Evolutionary conservation across 2,329 filamentous ascomycete species (phyloP).

Genomic region (Pseudogymnoascus sp.): DNA sequence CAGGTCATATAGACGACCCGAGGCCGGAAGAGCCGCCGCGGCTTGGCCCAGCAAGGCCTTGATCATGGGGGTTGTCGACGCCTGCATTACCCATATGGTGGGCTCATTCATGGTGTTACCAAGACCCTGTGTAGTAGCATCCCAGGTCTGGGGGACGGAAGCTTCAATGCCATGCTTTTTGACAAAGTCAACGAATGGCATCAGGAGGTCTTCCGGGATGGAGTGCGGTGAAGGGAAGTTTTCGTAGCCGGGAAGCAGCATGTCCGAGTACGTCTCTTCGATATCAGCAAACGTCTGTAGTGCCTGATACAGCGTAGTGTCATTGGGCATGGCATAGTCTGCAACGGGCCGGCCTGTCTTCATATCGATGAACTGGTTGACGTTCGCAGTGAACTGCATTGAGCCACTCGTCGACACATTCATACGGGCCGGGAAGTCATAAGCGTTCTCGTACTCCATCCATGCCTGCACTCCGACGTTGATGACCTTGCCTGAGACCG

Average conservation of each 20-base stretch:
- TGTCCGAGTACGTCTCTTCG: slow-evolving; percentile 20
- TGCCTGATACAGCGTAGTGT: slow-evolving; percentile 10
- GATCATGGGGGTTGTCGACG: slow-evolving; percentile 19
- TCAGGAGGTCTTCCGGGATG: slow-evolving; percentile 19
- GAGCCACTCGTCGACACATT: slow-evolving; percentile 27
- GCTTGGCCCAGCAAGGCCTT: slow-evolving; percentile 19
- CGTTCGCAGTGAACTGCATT: slow-evolving; percentile 19
- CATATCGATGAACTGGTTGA: slow-evolving; percentile 28
- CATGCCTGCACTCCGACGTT: slow-evolving; percentile 29
- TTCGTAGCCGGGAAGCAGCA: slow-evolving; percentile 14
- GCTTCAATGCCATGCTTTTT: slow-evolving; percentile 15
- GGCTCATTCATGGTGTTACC: slow-evolving; percentile 36
- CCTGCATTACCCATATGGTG: slow-evolving; percentile 35
- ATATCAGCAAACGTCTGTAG: slow-evolving; percentile 15
- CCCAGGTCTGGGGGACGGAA: not conserved
- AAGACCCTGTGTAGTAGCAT: slow-evolving; percentile 30
- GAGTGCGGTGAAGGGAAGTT: slow-evolving; percentile 10
- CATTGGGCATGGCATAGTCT: slow-evolving; percentile 11
- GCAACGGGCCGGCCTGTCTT: slow-evolving; percentile 20
- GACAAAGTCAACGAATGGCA: slow-evolving; percentile 21
- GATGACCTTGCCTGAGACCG: slow-evolving; percentile 27
- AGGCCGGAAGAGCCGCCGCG: slow-evolving; percentile 18
- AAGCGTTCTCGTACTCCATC: slow-evolving; percentile 30
- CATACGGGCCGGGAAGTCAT: slow-evolving; percentile 28
- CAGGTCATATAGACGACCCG: slow-evolving; percentile 19